Conservation (phyloP, 106 monocot species). For the Gastrodia elata region DNA sequence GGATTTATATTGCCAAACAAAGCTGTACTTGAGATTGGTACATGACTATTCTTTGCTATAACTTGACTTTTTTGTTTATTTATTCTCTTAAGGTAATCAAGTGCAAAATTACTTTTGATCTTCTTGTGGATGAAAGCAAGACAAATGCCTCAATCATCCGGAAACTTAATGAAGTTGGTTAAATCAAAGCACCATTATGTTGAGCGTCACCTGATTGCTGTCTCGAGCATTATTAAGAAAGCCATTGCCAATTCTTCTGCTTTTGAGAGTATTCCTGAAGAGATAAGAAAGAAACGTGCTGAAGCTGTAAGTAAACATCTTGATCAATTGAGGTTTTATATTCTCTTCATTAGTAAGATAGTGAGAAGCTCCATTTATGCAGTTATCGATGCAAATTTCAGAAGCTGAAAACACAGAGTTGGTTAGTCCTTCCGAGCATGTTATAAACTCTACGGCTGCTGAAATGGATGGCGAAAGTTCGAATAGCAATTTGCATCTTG, state of each 20-base stretch:
- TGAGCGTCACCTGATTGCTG: conserved; percentile 40
- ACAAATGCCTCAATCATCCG: conserved; percentile 62
- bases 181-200: conserved; percentile 71
- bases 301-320: conserved; percentile 36
- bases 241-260: conserved; percentile 40
- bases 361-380: conserved; percentile 5
- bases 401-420: conserved; percentile 7
- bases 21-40: conserved; percentile 81
- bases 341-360: conserved; percentile 1
- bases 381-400: conserved; percentile 12
- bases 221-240: conserved; percentile 37
- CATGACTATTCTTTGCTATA: not conserved
- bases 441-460: conserved; percentile 12
- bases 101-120: not conserved
- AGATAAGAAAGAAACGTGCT: conserved; percentile 39
- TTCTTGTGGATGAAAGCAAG: conserved; percentile 45
- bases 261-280: conserved; percentile 53
- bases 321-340: not conserved
- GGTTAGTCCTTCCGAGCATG: conserved; percentile 4
- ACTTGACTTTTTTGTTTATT: not conserved
- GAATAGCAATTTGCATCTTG: not conserved
- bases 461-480: not conserved
- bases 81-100: not conserved
- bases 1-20: conserved; percentile 92
- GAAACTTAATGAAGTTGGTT: conserved; percentile 41